Conservation (phyloP, 2,329 filamentous ascomycete species). For the Colletotrichum orchidophilum region DNA sequence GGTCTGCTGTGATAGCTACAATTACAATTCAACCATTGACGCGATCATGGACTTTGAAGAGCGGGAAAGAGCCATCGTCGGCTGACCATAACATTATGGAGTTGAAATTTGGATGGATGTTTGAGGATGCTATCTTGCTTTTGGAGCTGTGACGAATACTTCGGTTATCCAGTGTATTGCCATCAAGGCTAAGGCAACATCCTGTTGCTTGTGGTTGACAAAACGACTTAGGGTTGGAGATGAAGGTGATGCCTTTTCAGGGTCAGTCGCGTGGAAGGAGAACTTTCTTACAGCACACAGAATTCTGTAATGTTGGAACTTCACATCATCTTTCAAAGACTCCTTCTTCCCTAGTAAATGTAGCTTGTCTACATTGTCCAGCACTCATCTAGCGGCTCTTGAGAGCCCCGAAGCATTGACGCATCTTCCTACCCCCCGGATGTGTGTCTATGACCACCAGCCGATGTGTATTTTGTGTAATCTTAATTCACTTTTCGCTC, state of each 20-base stretch:
- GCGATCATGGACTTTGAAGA: conserved; percentile 41
- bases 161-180: neutral
- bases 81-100: too few relatives aligned
- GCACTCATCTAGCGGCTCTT: neutral
- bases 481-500: conserved; percentile 8
- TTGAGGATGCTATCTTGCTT: too few relatives aligned
- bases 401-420: neutral
- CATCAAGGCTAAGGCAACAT: neutral
- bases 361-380: neutral
- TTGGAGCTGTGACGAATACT: neutral
- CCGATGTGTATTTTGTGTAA: neutral
- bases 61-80: neutral
- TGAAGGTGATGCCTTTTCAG: neutral
- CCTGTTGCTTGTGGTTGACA: neutral
- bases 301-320: neutral
- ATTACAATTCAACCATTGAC: conserved; percentile 40
- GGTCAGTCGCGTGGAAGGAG: neutral
- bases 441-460: neutral
- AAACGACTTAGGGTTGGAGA: neutral
- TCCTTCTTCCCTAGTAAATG: neutral
- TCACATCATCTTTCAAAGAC: neutral
- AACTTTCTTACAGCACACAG: neutral
- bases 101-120: too few relatives aligned
- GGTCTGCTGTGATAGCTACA: conserved; percentile 44
- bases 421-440: neutral